Evolutionary conservation across 495 filamentous ascomycete genomes (phyloP).

Genomic region (Podospora sp.): DNA sequence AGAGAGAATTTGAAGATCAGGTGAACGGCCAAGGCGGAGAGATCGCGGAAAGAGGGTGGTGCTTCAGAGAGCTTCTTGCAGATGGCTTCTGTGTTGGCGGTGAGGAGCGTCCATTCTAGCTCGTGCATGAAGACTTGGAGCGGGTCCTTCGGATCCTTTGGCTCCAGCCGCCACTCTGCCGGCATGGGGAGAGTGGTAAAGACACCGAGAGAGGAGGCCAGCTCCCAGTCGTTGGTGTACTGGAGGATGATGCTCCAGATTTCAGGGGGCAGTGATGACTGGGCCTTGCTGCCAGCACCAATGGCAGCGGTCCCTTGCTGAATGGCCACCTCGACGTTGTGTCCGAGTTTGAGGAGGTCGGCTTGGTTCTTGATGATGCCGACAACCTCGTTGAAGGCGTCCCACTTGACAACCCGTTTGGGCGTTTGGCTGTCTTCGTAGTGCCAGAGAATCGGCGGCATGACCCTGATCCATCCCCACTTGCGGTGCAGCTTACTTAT

Average conservation of each 20-base stretch:
- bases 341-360: constrained; percentile 62
- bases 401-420: constrained; percentile 63
- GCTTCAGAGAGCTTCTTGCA: constrained; percentile 67
- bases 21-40: constrained; percentile 80
- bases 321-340: constrained; percentile 57
- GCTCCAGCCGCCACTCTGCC: constrained; percentile 59
- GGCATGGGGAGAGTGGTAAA: constrained; percentile 75
- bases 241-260: constrained; percentile 88
- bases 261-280: constrained; percentile 67
- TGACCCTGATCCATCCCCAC: constrained; percentile 79
- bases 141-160: constrained; percentile 45
- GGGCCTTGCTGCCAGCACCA: constrained; percentile 33
- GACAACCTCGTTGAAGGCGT: constrained; percentile 64
- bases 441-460: constrained; percentile 72
- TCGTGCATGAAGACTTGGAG: constrained; percentile 58
- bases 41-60: constrained; percentile 66
- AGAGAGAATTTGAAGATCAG: constrained; percentile 89
- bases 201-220: constrained; percentile 76
- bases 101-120: constrained; percentile 81
- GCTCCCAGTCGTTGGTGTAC: constrained; percentile 84
- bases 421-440: constrained; percentile 56
- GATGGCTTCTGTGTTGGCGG: constrained; percentile 65
- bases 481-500: constrained; percentile 75
- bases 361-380: constrained; percentile 68
- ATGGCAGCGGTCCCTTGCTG: constrained; percentile 35